A percentile compares a stretch with the other conserved stretches of the same genome.
phyloP scores from a whole-genome alignment of 1,284 basidiomycete genomes.

The Tylopilus sp. region DNA sequence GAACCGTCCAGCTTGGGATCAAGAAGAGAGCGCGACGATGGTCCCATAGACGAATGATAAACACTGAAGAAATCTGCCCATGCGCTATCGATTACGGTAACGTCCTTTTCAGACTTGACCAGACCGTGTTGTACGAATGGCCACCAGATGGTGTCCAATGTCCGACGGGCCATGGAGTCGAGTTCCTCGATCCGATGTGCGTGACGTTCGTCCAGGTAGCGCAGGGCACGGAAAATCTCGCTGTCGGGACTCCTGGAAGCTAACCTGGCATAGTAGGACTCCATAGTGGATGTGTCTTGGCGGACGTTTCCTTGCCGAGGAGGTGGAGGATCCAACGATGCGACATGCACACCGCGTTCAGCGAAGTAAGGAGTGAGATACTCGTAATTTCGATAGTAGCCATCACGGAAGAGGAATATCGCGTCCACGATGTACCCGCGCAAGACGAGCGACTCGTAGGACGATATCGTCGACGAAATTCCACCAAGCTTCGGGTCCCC shows the following conservation, averaged over 20 bases:
- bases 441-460: conserved; percentile 88
- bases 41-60: conserved; percentile 37
- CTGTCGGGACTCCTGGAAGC: conserved; percentile 34
- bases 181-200: conserved; percentile 60
- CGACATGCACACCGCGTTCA: conserved; percentile 62
- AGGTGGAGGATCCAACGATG: conserved; percentile 59
- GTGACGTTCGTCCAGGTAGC: conserved; percentile 66
- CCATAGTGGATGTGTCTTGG: conserved; percentile 55
- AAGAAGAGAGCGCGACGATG: conserved; percentile 44
- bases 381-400: conserved; percentile 82
- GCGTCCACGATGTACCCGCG: conserved; percentile 88
- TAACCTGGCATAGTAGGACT: conserved; percentile 64
- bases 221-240: conserved; percentile 49
- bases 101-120: conserved; percentile 62
- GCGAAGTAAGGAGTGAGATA: conserved; percentile 80
- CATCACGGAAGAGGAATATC: conserved; percentile 83
- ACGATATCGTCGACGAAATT: conserved; percentile 89
- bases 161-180: conserved; percentile 72
- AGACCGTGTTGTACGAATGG: conserved; percentile 92
- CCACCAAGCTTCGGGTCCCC: conserved; percentile 90
- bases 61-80: conserved; percentile 81
- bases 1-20: conserved; percentile 83
- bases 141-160: conserved; percentile 88
- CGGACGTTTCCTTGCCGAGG: conserved; percentile 40
- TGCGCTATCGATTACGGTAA: conserved; percentile 91